A percentile compares a stretch with the other conserved stretches of the same genome.
These are phyloP conservation scores for Quercus cerris DNA, from an alignment of 306 rosid species.

Conservation along the genomic window DNA sequence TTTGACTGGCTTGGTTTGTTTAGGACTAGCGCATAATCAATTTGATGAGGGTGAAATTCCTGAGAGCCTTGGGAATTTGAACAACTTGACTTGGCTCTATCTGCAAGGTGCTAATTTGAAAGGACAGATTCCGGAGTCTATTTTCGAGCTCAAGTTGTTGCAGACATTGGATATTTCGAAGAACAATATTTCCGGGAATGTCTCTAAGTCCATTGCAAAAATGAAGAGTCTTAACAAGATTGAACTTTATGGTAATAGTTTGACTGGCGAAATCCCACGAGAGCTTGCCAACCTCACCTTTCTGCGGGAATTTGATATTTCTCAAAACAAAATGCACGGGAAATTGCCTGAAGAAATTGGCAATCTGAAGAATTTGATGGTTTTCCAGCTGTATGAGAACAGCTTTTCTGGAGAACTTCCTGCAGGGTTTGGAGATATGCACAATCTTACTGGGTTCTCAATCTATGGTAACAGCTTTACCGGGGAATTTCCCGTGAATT, in stretches of 20 bases:
- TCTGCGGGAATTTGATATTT: conserved; percentile 77
- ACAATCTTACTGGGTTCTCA: conserved; percentile 61
- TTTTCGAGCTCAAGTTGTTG: conserved; percentile 61
- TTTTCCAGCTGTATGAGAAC: conserved; percentile 76
- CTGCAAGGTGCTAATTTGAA: conserved; percentile 55
- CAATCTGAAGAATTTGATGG: conserved; percentile 58
- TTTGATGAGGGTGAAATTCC: conserved; percentile 55
- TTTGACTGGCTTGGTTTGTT: conserved; percentile 39
- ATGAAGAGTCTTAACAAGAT: conserved; percentile 57
- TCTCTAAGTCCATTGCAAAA: conserved; percentile 74
- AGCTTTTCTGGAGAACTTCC: conserved; percentile 79
- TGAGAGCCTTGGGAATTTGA: conserved; percentile 56
- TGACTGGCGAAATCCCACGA: conserved; percentile 72
- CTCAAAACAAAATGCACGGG: conserved; percentile 60
- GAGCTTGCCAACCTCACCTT: conserved; percentile 63
- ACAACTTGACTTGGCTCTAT: conserved; percentile 73
- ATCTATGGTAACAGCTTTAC: conserved; percentile 67
- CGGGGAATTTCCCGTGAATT: conserved; percentile 58
- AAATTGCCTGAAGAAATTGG: conserved; percentile 65
- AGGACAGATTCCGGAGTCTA: conserved; percentile 82
- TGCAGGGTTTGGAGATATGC: conserved; percentile 79
- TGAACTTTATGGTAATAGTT: conserved; percentile 61
- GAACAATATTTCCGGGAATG: conserved; percentile 67
- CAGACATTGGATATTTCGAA: conserved; percentile 72
- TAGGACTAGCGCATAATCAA: conserved; percentile 66